Percentiles rank a stretch among this genome's conserved stretches.
These are phyloP conservation scores for Astrothelium macrocarpum DNA, from an alignment of 495 filamentous ascomycete species.

Conservation along the genomic window DNA sequence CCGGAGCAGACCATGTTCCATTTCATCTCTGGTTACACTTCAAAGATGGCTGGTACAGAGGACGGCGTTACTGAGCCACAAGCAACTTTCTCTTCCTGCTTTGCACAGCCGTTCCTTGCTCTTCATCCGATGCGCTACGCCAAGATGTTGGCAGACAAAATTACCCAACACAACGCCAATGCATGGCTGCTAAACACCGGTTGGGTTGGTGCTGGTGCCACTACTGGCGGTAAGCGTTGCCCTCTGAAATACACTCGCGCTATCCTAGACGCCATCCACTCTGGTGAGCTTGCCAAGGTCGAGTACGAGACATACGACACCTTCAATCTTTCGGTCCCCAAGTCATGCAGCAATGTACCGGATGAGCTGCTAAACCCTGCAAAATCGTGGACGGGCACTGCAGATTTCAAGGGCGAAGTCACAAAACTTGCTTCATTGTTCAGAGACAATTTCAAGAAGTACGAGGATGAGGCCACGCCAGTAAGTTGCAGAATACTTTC, in stretches of 20 bases:
- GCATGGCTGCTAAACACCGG: slow-evolving; percentile 99
- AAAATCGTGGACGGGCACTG: slow-evolving; percentile 75
- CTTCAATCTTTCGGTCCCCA: slow-evolving; percentile 93
- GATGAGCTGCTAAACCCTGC: slow-evolving; percentile 87
- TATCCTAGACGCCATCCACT: slow-evolving; percentile 97
- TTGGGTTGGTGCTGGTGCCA: slow-evolving; percentile 94
- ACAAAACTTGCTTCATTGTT: slow-evolving; percentile 80
- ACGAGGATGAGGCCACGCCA: slow-evolving; percentile 69
- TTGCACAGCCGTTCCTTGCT: slow-evolving; percentile 97
- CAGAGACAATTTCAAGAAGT: slow-evolving; percentile 96
- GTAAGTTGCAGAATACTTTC: background rate
- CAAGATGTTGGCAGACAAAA: slow-evolving; percentile 96
- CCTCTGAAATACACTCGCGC: slow-evolving; percentile 98
- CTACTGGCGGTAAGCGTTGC: slow-evolving; percentile 94
- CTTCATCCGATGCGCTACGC: slow-evolving; percentile 99
- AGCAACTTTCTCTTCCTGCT: slow-evolving; percentile 98
- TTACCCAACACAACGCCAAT: slow-evolving; percentile 86
- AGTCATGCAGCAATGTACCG: slow-evolving; percentile 73
- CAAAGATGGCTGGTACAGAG: slow-evolving; percentile 99
- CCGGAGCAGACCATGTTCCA: slow-evolving; percentile 98
- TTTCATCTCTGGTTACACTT: slow-evolving; percentile 99
- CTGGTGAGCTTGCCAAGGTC: slow-evolving; percentile 78
- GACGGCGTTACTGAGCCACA: slow-evolving; percentile 93
- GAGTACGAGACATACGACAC: slow-evolving; percentile 92
- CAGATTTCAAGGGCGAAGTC: slow-evolving; percentile 77